These are phyloP conservation scores for Gaertneriomyces sp. DNA, from an alignment of 192 early-diverging fungal species.

Conservation along the genomic window DNA sequence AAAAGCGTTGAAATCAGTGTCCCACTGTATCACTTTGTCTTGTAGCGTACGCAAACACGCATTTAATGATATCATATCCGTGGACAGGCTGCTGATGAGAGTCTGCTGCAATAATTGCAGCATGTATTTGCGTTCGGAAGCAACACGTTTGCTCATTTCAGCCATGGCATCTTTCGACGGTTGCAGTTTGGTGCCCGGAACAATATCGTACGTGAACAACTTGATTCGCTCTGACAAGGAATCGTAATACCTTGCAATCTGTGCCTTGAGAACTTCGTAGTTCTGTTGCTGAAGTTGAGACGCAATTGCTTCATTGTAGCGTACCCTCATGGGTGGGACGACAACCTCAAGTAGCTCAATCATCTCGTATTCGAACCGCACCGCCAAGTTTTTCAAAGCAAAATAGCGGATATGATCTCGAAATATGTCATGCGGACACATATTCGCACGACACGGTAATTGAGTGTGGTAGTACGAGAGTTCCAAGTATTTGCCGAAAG, in stretches of 20 bases:
- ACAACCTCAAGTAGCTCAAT: constrained; percentile 71
- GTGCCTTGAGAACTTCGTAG: constrained; percentile 54
- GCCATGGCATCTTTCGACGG: constrained; percentile 67
- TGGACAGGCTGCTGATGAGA: constrained; percentile 67
- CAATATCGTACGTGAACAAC: constrained; percentile 73
- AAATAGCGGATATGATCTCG: constrained; percentile 85
- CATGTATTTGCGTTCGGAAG: constrained; percentile 73
- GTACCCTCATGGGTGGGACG: constrained; percentile 65
- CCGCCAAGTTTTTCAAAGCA: constrained; percentile 67
- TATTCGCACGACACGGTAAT: constrained; percentile 60
- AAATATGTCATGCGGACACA: constrained; percentile 80
- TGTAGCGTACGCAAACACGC: constrained; percentile 71
- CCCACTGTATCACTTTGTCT: constrained; percentile 79
- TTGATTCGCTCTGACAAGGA: constrained; percentile 79
- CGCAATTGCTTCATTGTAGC: constrained; percentile 45
- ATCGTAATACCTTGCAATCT: constrained; percentile 80
- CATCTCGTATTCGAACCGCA: constrained; percentile 73
- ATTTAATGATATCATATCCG: constrained; percentile 79
- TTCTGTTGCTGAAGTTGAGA: constrained; percentile 74
- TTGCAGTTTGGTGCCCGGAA: constrained; percentile 66
- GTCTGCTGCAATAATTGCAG: constrained; percentile 84
- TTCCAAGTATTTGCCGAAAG: constrained; percentile 97
- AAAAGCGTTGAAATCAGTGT: constrained; percentile 76
- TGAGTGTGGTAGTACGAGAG: constrained; percentile 77
- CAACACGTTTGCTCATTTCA: constrained; percentile 67